Percentiles rank a stretch among this genome's conserved stretches.
phyloP scores from a whole-genome alignment of 2,329 filamentous ascomycete species.

The Plectosphaerella sp. region DNA sequence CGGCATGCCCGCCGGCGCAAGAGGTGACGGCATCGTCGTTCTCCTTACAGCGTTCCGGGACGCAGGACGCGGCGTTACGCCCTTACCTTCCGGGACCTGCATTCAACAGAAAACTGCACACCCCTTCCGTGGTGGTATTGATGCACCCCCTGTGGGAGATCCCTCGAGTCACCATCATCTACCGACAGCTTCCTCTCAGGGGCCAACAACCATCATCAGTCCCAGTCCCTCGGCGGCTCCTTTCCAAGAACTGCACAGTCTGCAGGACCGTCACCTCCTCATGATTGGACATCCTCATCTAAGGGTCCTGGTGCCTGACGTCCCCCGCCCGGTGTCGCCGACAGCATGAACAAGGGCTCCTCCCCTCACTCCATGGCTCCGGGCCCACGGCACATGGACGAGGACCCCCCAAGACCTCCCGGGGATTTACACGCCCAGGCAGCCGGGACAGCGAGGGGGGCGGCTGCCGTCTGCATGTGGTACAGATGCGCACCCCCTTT shows the following conservation, averaged over 20 bases:
- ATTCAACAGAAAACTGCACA: no score
- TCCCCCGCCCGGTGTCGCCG: neutral
- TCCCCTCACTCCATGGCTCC: neutral
- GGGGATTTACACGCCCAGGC: neutral
- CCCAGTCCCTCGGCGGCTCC: neutral
- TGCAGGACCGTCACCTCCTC: neutral
- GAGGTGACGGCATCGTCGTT: no score
- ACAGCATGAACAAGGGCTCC: no score
- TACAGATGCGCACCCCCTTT: slow-evolving; percentile 5
- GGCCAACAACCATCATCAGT: no score
- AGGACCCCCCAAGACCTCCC: neutral
- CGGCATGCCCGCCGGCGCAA: no score
- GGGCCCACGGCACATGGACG: slow-evolving; percentile 1
- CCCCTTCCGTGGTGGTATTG: no score
- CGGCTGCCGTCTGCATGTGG: neutral
- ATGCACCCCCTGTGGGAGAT: no score
- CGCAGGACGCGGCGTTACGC: no score
- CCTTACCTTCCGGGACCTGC: no score
- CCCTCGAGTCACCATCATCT: no score
- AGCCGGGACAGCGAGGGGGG: neutral
- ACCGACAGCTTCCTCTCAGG: no score
- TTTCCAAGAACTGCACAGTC: neutral
- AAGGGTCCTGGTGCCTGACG: neutral
- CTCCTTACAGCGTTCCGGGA: no score
- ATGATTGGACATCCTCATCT: neutral